Conservation (phyloP, 2,329 filamentous ascomycete genomes). For the Remersonia thermophila region DNA sequence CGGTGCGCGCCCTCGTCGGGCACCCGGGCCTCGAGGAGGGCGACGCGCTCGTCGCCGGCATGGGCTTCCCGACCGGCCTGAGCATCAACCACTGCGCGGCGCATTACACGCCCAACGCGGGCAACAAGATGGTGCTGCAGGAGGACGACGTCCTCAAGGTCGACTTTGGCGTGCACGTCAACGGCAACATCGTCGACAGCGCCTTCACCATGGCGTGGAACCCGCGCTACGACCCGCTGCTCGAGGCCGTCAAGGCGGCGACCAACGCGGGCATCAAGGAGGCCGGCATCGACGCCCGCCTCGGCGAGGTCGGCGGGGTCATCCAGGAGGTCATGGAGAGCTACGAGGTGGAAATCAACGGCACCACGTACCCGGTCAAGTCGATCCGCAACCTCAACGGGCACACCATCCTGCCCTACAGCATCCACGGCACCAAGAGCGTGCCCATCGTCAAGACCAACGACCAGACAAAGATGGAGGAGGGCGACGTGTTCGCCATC, state of each 20-base stretch:
- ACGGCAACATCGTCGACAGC: slow-evolving; percentile 68
- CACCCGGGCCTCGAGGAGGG: slow-evolving; percentile 66
- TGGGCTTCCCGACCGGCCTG: slow-evolving; percentile 73
- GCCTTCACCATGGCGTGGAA: slow-evolving; percentile 72
- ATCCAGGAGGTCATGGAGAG: slow-evolving; percentile 92
- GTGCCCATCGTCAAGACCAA: slow-evolving; percentile 85
- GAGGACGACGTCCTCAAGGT: slow-evolving; percentile 70
- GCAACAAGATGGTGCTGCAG: slow-evolving; percentile 64
- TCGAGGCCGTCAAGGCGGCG: slow-evolving; percentile 60
- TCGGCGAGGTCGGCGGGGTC: slow-evolving; percentile 69
- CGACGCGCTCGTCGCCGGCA: slow-evolving; percentile 61
- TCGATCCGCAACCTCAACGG: slow-evolving; percentile 78
- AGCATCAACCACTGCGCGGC: slow-evolving; percentile 75
- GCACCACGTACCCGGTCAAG: slow-evolving; percentile 68
- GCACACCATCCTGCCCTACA: slow-evolving; percentile 80
- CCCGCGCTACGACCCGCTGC: slow-evolving; percentile 59
- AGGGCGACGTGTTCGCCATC: slow-evolving; percentile 88
- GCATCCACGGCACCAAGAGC: slow-evolving; percentile 85
- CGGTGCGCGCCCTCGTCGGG: slow-evolving; percentile 61
- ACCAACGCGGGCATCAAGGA: slow-evolving; percentile 82
- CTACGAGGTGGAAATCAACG: slow-evolving; percentile 76
- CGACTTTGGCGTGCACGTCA: slow-evolving; percentile 71
- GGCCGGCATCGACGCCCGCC: slow-evolving; percentile 82
- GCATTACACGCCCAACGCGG: slow-evolving; percentile 73
- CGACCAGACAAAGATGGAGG: slow-evolving; percentile 93